Base-by-base conservation (phyloP, 768 basidiomycete species). In the Boletus sp. region DNA sequence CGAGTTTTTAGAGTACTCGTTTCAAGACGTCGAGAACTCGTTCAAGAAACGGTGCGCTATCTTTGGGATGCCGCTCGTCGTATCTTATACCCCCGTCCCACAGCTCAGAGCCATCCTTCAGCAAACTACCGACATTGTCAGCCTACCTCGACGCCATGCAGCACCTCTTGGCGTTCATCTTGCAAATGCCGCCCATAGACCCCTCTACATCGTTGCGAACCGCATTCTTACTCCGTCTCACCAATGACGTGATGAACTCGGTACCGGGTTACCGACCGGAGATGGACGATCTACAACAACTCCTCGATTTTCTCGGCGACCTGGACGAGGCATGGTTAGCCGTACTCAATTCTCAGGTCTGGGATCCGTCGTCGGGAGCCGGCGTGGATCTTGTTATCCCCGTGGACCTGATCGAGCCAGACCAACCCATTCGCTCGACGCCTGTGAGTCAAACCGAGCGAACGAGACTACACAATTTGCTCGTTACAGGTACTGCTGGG, bases 311-410 rank as follows among this genome's bases (percentile, higher is more conserved):
- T 74, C 71, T 91, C 25, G 81, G 83, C 63, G 84, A 88, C 62
- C 77, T 92, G 35, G 90, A 92, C 68, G 77, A 82, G 47, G 87
- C 83, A 0, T 92, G 90, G 90, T 59, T 83, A 14, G 77, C 81
- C 17, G 85, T 87, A 2, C 75, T 92, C 29, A 78, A 78, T 37
- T 72, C 73, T 6, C 84, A 88, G 61, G 75, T 79, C 2, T 92
- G 90, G 90, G 82, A 90, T 59, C 75, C 85, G 1, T 63, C 70
- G 6, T 60, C 66, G 6, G 73, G 75, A 5, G 59, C 65, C 5
- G 81, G 72, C 19, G 60, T 71, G n/a, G 72, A 81, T 51, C 65
- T 80, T 32, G 58, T 73, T 5, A 50, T 81, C 4, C 74, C 79
- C n/a, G 70, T 71, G 15, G 72, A 68, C 27, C 70, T 66, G 41